phyloP scores from a whole-genome alignment of 345 rosid species.

The Dipteronia sinensis region DNA sequence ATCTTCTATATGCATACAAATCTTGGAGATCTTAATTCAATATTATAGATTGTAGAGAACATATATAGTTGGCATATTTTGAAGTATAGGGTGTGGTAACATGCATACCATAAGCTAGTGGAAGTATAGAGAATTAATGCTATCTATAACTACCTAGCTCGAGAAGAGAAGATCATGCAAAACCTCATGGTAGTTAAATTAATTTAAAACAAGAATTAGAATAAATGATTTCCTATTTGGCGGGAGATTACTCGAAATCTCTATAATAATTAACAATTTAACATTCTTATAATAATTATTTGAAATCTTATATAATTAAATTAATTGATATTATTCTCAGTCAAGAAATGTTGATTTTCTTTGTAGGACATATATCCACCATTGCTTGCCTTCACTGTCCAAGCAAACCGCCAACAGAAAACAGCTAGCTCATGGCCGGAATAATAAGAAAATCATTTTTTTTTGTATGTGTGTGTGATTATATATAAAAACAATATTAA shows the following conservation, averaged over 20 bases:
- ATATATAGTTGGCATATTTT: conserved; percentile 5
- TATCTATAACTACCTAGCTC: neutral
- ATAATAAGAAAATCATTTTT: neutral
- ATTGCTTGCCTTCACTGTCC: conserved; percentile 16
- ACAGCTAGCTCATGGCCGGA: neutral
- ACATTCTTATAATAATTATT: neutral
- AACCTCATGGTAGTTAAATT: neutral
- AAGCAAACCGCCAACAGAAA: conserved; percentile 15
- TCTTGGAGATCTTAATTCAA: neutral
- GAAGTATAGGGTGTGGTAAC: neutral
- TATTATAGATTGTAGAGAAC: neutral
- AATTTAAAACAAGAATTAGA: neutral
- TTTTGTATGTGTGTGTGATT: neutral
- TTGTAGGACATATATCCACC: conserved; percentile 16
- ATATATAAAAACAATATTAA: neutral
- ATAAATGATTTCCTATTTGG: conserved; percentile 12
- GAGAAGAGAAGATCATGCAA: conserved; percentile 13
- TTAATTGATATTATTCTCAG: neutral
- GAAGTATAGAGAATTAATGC: neutral
- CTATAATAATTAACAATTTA: neutral
- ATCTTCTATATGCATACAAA: too few species aligned
- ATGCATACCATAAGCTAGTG: conserved; percentile 21
- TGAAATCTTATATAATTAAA: too few species aligned
- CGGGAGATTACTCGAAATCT: conserved; percentile 5
- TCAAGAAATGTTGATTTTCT: neutral